A percentile compares a stretch with the other conserved stretches of the same genome.
Evolutionary conservation across 2,329 filamentous ascomycete species (phyloP).

Genomic region (Graphium sp.): DNA sequence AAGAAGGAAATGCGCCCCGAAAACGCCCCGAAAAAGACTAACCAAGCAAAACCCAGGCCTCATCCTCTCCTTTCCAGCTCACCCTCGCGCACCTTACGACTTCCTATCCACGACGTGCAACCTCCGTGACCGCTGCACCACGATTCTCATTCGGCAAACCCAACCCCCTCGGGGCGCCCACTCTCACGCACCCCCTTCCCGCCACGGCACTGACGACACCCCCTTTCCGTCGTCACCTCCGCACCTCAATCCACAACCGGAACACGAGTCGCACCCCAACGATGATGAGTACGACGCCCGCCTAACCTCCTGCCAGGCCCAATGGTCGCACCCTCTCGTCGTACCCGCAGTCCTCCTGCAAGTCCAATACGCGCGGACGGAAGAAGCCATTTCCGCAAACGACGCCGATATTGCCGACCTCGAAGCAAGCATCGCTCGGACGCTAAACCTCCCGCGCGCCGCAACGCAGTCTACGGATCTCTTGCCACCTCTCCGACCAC

Average conservation of each 20-base stretch:
- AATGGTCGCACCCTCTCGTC: constrained; percentile 27
- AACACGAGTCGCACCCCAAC: no score
- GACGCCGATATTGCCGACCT: constrained; percentile 21
- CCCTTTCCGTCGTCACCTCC: no score
- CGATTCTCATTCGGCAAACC: constrained; percentile 23
- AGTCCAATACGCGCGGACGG: constrained; percentile 25
- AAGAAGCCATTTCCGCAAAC: constrained; percentile 24
- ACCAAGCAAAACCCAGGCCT: constrained; percentile 13
- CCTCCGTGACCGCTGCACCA: constrained; percentile 18
- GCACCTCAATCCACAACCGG: no score
- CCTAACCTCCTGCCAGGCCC: constrained; percentile 22
- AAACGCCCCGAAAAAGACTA: constrained; percentile 1
- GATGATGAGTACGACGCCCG: constrained; percentile 27
- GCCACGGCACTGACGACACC: constrained; percentile 22
- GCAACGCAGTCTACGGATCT: no score
- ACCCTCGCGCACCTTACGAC: constrained; percentile 25
- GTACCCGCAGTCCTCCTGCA: constrained; percentile 26
- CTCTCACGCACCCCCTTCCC: no score
- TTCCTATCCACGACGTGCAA: constrained; percentile 28
- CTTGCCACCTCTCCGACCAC: no score
- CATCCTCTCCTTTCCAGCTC: constrained; percentile 25
- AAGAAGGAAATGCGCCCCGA: no score
- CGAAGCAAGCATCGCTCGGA: no score
- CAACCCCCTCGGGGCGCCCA: constrained; percentile 22
- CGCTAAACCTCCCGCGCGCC: no score